These are phyloP conservation scores for Apiospora hydei DNA, from an alignment of 2,329 filamentous ascomycete species.

Conservation along the genomic window DNA sequence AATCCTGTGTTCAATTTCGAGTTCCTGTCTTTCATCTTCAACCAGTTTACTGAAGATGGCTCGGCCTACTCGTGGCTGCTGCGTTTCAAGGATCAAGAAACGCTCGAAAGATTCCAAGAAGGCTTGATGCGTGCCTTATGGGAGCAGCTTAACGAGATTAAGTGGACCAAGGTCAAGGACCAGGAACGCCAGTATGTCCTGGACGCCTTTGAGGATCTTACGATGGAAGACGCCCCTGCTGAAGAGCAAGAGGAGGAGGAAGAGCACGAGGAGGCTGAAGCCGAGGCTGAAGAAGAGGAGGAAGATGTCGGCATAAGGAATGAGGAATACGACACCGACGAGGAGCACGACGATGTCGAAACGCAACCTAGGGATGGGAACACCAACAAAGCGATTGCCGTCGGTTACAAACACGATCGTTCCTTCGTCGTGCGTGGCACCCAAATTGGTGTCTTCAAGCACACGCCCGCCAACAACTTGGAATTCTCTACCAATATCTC, in stretches of 20 bases:
- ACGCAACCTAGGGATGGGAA: slow-evolving; percentile 77
- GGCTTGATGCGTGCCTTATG: slow-evolving; percentile 94
- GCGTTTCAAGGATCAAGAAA: slow-evolving; percentile 84
- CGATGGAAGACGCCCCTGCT: slow-evolving; percentile 79
- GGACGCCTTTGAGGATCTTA: slow-evolving; percentile 93
- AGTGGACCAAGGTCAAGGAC: slow-evolving; percentile 93
- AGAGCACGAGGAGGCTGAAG: slow-evolving; percentile 60
- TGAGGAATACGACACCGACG: slow-evolving; percentile 73
- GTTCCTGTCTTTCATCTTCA: slow-evolving; percentile 99
- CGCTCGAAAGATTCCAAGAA: slow-evolving; percentile 87
- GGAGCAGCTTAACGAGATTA: slow-evolving; percentile 93
- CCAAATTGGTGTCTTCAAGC: slow-evolving; percentile 99
- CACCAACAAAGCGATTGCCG: slow-evolving; percentile 90
- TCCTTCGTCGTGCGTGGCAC: slow-evolving; percentile 97
- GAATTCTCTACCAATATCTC: slow-evolving; percentile 98
- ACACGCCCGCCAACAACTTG: slow-evolving; percentile 88
- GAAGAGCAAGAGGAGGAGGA: slow-evolving; percentile 60
- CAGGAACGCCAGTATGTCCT: slow-evolving; percentile 93
- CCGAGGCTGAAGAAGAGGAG: slow-evolving; percentile 66
- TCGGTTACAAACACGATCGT: slow-evolving; percentile 95
- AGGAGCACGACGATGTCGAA: slow-evolving; percentile 80
- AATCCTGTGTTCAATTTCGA: slow-evolving; percentile 99
- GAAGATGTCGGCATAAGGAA: slow-evolving; percentile 64
- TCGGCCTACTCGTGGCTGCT: slow-evolving; percentile 95
- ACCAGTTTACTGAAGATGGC: slow-evolving; percentile 88